These are phyloP conservation scores for Ceratopteris richardii DNA, from an alignment of 75 land plant genomes.

Conservation along the genomic window DNA sequence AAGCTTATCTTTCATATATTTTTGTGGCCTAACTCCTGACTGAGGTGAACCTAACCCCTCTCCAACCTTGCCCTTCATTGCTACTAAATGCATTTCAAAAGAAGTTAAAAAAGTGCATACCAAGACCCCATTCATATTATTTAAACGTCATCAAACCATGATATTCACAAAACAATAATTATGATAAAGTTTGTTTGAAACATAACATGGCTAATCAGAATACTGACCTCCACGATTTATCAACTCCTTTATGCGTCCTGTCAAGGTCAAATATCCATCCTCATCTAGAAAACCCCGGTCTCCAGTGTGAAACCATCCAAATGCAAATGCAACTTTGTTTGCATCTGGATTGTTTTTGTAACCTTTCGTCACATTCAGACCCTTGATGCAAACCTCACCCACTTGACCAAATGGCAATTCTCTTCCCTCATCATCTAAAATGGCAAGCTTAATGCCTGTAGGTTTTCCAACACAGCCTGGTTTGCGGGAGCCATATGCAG, in stretches of 20 bases:
- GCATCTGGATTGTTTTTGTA: constrained; percentile 89
- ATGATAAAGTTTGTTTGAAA: too few relatives aligned
- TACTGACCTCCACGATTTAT: constrained; percentile 99
- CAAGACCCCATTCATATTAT: too few relatives aligned
- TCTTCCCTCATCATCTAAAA: constrained; percentile 59
- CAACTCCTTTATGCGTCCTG: constrained; percentile 94
- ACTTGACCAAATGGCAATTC: constrained; percentile 5
- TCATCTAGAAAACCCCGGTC: constrained; percentile 75
- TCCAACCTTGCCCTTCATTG: too few relatives aligned
- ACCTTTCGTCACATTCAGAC: constrained; percentile 79
- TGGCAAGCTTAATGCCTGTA: constrained; percentile 69
- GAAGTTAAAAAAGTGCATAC: too few relatives aligned
- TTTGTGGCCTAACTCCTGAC: too few relatives aligned
- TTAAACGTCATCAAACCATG: too few relatives aligned
- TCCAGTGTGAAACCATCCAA: constrained; percentile 99
- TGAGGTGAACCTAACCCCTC: too few relatives aligned
- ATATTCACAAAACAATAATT: too few relatives aligned
- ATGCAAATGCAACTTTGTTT: constrained; percentile 60
- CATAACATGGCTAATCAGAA: too few relatives aligned
- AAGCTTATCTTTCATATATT: too few relatives aligned
- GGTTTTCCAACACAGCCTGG: constrained; percentile 84
- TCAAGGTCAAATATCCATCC: constrained; percentile 80
- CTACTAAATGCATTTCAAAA: too few relatives aligned
- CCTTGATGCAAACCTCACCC: constrained; percentile 89
- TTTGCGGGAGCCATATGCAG: constrained; percentile 60